phyloP scores from a whole-genome alignment of 768 basidiomycete species.

The Bullera alba region DNA sequence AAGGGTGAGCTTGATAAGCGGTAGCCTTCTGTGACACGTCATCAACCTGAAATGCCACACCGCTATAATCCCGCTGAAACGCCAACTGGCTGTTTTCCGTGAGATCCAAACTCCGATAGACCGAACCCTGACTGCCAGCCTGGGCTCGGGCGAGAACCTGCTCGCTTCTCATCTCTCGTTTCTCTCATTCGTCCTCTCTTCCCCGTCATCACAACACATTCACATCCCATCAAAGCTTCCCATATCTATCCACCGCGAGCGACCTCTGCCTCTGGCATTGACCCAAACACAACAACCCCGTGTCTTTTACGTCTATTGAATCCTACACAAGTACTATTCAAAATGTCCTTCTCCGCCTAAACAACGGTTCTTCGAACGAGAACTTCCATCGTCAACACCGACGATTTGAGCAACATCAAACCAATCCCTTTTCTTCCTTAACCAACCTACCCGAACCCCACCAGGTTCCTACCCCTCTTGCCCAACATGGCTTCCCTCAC shows the following conservation, averaged over 20 bases:
- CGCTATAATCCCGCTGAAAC: too few relatives aligned
- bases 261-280: constrained; percentile 4
- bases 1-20: too few relatives aligned
- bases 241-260: neutral
- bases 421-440: constrained; percentile 4
- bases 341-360: constrained; percentile 27
- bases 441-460: constrained; percentile 5
- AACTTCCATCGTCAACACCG: neutral
- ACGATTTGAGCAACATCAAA: neutral
- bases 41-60: too few relatives aligned
- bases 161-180: neutral
- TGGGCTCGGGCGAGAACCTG: too few relatives aligned
- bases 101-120: neutral
- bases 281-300: neutral
- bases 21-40: too few relatives aligned
- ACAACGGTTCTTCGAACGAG: constrained; percentile 5
- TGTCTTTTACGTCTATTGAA: constrained; percentile 9
- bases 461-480: constrained; percentile 14
- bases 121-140: too few relatives aligned
- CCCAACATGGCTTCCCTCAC: constrained; percentile 26
- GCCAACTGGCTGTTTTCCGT: neutral
- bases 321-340: constrained; percentile 18
- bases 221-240: constrained; percentile 5
- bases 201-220: too few relatives aligned
- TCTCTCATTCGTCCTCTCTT: neutral